Evolutionary conservation across 2,329 filamentous ascomycete species (phyloP).

Genomic region (Claviceps arundinis): DNA sequence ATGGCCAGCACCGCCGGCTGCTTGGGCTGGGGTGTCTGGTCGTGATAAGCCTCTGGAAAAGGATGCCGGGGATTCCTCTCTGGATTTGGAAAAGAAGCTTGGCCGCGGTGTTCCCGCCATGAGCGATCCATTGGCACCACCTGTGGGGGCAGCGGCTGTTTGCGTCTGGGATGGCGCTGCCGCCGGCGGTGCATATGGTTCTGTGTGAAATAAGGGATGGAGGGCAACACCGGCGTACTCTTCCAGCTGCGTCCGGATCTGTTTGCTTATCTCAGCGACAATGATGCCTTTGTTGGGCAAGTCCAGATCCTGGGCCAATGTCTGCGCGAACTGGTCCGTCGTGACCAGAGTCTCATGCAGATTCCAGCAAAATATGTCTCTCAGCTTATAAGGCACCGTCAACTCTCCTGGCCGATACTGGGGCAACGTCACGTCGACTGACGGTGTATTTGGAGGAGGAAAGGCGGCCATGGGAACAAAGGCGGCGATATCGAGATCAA

Average conservation of each 20-base stretch:
- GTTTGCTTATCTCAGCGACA: slow-evolving; percentile 73
- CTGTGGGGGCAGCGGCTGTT: slow-evolving; percentile 5
- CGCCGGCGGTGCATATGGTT: slow-evolving; percentile 19
- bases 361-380: slow-evolving; percentile 97
- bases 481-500: slow-evolving; percentile 81
- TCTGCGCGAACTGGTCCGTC: slow-evolving; percentile 88
- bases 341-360: slow-evolving; percentile 88
- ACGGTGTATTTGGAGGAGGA: slow-evolving; percentile 46
- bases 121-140: slow-evolving; percentile 8
- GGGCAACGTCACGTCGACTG: slow-evolving; percentile 58
- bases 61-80: slow-evolving; percentile 26
- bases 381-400: slow-evolving; percentile 74
- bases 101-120: slow-evolving; percentile 17
- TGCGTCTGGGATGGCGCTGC: slow-evolving; percentile 10
- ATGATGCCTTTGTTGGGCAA: slow-evolving; percentile 61
- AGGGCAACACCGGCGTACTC: slow-evolving; percentile 92
- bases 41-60: slow-evolving; percentile 27
- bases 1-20: slow-evolving; percentile 20
- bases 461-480: slow-evolving; percentile 56
- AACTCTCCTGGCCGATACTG: slow-evolving; percentile 69
- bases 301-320: slow-evolving; percentile 83
- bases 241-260: slow-evolving; percentile 88
- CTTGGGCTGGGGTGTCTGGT: slow-evolving; percentile 43
- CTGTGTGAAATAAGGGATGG: slow-evolving; percentile 76
- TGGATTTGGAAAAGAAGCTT: slow-evolving; percentile 19